Conservation (phyloP, 2,329 filamentous ascomycete species). For the Monilinia laxa region DNA sequence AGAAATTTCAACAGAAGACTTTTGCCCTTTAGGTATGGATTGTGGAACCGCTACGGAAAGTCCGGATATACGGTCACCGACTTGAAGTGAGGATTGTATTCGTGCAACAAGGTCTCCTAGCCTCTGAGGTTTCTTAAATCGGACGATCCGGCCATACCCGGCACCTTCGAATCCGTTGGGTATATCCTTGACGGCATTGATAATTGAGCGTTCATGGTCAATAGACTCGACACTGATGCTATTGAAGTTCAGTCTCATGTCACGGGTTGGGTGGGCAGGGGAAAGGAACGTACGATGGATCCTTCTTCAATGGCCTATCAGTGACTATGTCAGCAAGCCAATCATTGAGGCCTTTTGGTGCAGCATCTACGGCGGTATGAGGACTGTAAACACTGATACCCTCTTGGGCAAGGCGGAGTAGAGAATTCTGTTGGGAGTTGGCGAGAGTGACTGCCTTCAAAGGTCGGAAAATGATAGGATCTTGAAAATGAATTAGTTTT, state of each 20-base stretch:
- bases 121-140: conserved; percentile 33
- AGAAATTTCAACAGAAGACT: conserved; percentile 48
- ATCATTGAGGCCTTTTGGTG: conserved; percentile 80
- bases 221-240: conserved; percentile 8
- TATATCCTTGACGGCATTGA: conserved; percentile 34
- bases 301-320: conserved; percentile 5
- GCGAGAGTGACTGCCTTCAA: conserved; percentile 83
- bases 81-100: conserved; percentile 32
- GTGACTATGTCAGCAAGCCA: conserved; percentile 90
- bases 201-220: conserved; percentile 30
- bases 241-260: conserved; percentile 28
- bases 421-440: conserved; percentile 82
- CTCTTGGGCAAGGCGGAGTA: conserved; percentile 77
- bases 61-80: conserved; percentile 25
- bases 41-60: conserved; percentile 40
- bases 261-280: neutral
- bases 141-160: conserved; percentile 41
- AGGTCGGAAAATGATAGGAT: conserved; percentile 94
- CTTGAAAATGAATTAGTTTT: conserved; percentile 46
- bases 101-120: conserved; percentile 33
- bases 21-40: conserved; percentile 26
- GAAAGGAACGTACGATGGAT: conserved; percentile 19
- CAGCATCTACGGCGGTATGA: conserved; percentile 91
- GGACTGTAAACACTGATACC: conserved; percentile 95
- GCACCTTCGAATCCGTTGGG: conserved; percentile 35